A percentile compares a stretch with the other conserved stretches of the same genome.
Conservation (phyloP, 2,329 filamentous ascomycete species). For the Aspergillus ustus region DNA sequence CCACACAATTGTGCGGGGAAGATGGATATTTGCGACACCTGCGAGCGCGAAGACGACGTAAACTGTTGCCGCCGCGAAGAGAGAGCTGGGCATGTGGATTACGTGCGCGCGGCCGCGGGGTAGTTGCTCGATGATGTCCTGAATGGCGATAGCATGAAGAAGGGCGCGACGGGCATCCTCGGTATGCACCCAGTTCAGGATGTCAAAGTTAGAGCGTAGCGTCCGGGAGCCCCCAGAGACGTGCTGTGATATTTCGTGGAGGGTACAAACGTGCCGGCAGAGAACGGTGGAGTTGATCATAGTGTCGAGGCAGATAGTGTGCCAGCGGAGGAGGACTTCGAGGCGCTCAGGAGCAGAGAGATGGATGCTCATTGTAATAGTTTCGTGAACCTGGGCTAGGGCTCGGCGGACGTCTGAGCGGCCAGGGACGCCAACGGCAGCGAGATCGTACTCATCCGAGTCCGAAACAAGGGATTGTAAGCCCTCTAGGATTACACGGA, state of each 20-base stretch:
- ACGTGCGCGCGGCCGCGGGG: constrained; percentile 51
- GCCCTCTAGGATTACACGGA: constrained; percentile 51
- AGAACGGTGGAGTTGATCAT: constrained; percentile 48
- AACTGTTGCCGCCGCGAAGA: constrained; percentile 51
- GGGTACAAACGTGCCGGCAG: constrained; percentile 45
- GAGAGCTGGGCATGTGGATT: constrained; percentile 50
- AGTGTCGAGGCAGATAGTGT: constrained; percentile 50
- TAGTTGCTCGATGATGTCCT: constrained; percentile 52
- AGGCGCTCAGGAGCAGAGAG: constrained; percentile 44
- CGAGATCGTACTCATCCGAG: constrained; percentile 41
- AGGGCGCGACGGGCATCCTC: constrained; percentile 47
- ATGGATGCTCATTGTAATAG: constrained; percentile 42
- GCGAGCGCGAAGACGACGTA: constrained; percentile 49
- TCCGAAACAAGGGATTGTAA: constrained; percentile 51
- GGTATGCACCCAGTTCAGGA: constrained; percentile 44
- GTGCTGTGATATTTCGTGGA: constrained; percentile 46
- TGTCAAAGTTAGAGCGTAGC: constrained; percentile 38
- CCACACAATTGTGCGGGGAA: constrained; percentile 49
- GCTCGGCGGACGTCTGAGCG: constrained; percentile 46
- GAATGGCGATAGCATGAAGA: constrained; percentile 51
- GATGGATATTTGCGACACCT: constrained; percentile 42
- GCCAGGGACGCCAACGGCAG: constrained; percentile 45
- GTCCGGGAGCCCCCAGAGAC: constrained; percentile 40
- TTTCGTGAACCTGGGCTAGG: constrained; percentile 46
- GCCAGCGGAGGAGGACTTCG: constrained; percentile 51